Percentiles rank a stretch among this genome's conserved stretches.
These are phyloP conservation scores for Funneliformis caledonium DNA, from an alignment of 371 early-diverging fungal genomes.

Conservation along the genomic window DNA sequence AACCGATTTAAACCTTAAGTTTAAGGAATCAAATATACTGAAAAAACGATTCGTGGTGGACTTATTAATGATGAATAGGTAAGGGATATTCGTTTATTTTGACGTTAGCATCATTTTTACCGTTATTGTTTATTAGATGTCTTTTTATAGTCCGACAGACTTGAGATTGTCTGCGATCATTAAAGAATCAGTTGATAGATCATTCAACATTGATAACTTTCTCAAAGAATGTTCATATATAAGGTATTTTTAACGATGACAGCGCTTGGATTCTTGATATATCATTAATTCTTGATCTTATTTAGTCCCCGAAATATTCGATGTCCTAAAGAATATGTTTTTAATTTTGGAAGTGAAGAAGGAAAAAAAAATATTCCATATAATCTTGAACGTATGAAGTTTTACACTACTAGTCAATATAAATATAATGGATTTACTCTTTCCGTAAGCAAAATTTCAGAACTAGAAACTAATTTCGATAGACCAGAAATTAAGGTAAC, in stretches of 20 bases:
- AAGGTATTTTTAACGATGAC: slow-evolving; percentile 2
- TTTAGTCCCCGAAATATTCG: not conserved
- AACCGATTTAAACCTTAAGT: not conserved
- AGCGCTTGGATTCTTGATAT: not conserved
- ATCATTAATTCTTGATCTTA: not conserved
- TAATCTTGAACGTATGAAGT: slow-evolving; percentile 2
- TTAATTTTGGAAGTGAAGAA: not conserved
- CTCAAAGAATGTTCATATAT: not conserved
- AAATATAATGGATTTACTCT: slow-evolving; percentile 31
- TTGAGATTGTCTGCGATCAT: not conserved
- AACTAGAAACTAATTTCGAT: not conserved
- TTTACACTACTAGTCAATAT: slow-evolving; percentile 8
- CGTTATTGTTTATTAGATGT: not conserved
- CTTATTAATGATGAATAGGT: slow-evolving; percentile 32
- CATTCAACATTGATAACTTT: not conserved
- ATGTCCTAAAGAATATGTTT: slow-evolving; percentile 21
- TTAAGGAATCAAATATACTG: not conserved
- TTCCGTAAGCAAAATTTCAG: not conserved
- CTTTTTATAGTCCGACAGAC: slow-evolving; percentile 2
- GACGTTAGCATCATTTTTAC: not conserved
- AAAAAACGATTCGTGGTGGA: slow-evolving; percentile 21
- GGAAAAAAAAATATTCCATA: not conserved
- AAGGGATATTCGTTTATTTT: not conserved
- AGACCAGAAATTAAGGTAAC: slow-evolving; percentile 26
- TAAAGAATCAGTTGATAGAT: slow-evolving; percentile 1